Conservation (phyloP, 768 basidiomycete species). For the Amanita polypyramis region DNA sequence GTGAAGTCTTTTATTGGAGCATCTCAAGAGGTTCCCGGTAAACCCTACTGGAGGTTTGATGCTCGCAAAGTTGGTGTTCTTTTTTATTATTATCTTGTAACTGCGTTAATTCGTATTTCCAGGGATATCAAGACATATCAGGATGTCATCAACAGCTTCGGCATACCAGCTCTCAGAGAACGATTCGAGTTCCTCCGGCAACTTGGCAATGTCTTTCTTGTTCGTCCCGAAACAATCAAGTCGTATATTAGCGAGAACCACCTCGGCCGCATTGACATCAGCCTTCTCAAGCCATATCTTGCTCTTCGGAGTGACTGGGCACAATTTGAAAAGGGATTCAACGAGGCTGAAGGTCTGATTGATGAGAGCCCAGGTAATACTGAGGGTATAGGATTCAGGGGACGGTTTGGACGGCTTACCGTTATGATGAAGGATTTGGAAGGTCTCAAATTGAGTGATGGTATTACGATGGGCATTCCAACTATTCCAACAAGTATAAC, state of each 20-base stretch:
- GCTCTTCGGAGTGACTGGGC: slow-evolving; percentile 87
- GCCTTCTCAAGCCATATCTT: slow-evolving; percentile 83
- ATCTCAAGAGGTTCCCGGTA: slow-evolving; percentile 92
- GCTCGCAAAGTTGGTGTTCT: slow-evolving; percentile 78
- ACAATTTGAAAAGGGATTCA: slow-evolving; percentile 74
- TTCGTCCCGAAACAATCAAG: slow-evolving; percentile 89
- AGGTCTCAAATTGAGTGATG: slow-evolving; percentile 48
- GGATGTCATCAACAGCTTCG: slow-evolving; percentile 77
- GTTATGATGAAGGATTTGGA: slow-evolving; percentile 87
- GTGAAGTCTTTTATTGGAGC: slow-evolving; percentile 78
- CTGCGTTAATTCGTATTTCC: slow-evolving; percentile 1
- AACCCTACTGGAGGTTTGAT: slow-evolving; percentile 95
- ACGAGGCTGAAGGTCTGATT: slow-evolving; percentile 38
- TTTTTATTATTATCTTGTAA: not conserved
- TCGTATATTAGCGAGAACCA: slow-evolving; percentile 94
- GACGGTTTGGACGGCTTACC: slow-evolving; percentile 65
- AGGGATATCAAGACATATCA: slow-evolving; percentile 97
- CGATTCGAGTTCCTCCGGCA: slow-evolving; percentile 98
- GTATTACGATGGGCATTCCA: slow-evolving; percentile 46
- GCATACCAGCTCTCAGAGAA: slow-evolving; percentile 75
- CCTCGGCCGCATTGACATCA: slow-evolving; percentile 83
- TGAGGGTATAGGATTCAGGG: slow-evolving; percentile 39
- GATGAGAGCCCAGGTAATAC: slow-evolving; percentile 29
- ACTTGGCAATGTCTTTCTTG: slow-evolving; percentile 93
- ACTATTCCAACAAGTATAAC: slow-evolving; percentile 34